Conservation (phyloP, 805 yeast genomes). For the Candida anglica region DNA sequence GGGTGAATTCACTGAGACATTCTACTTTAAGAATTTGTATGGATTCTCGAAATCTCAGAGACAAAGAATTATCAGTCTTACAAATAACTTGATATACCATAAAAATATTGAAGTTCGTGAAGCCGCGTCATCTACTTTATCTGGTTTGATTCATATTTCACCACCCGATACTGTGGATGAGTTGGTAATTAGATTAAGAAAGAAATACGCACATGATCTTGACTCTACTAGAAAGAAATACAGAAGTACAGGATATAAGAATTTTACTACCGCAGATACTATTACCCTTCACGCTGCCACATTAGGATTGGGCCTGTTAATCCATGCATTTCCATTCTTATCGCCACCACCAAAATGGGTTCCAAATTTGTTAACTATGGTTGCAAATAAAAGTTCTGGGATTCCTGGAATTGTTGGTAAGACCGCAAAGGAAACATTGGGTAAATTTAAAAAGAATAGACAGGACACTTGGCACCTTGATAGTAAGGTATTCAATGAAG, state of each 20-base stretch:
- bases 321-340: slow-evolving; percentile 83
- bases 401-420: slow-evolving; percentile 77
- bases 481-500: slow-evolving; percentile 63
- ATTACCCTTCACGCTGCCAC: slow-evolving; percentile 76
- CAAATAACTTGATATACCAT: slow-evolving; percentile 53
- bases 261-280: slow-evolving; percentile 35
- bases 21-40: slow-evolving; percentile 67
- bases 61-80: slow-evolving; percentile 44
- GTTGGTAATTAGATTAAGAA: slow-evolving; percentile 37
- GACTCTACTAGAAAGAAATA: slow-evolving; percentile 42
- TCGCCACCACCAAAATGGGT: slow-evolving; percentile 94
- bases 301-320: slow-evolving; percentile 81
- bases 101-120: slow-evolving; percentile 72
- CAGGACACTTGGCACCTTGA: slow-evolving; percentile 97
- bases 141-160: slow-evolving; percentile 71
- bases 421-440: slow-evolving; percentile 75
- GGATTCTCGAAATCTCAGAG: slow-evolving; percentile 47
- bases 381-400: slow-evolving; percentile 70
- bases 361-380: slow-evolving; percentile 62
- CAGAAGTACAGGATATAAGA: slow-evolving; percentile 31
- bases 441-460: slow-evolving; percentile 84
- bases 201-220: slow-evolving; percentile 21
- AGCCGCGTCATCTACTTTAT: slow-evolving; percentile 66
- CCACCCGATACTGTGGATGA: slow-evolving; percentile 44
- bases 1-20: slow-evolving; percentile 65